Conservation (phyloP, 257 asterid species). For the Rehmannia glutinosa region DNA sequence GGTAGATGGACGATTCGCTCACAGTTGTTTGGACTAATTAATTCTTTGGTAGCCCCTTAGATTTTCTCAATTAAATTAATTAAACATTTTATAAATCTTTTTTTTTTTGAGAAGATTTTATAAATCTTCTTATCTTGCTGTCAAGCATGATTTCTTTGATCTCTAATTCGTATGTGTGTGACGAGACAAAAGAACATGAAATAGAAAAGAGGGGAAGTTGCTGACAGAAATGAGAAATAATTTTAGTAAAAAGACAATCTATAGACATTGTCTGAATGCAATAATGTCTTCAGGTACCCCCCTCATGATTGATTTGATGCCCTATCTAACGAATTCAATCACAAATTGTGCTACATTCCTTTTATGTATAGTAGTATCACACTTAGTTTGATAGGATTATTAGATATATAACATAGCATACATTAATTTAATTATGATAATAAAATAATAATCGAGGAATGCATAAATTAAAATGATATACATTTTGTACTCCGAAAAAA, state of each 20-base stretch:
- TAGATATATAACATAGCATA: no score
- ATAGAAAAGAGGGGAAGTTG: background rate
- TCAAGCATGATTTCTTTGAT: conserved; percentile 8
- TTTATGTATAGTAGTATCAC: no score
- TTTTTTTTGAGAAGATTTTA: no score
- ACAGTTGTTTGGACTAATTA: conserved; percentile 23
- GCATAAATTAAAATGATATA: no score
- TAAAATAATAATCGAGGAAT: no score
- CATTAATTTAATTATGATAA: no score
- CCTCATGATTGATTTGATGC: conserved; percentile 27
- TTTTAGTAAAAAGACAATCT: background rate
- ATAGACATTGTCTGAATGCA: conserved; percentile 28
- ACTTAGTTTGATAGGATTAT: no score
- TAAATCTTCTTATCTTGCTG: no score
- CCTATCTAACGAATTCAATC: conserved; percentile 16
- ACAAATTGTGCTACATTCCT: background rate
- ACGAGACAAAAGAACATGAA: conserved; percentile 21
- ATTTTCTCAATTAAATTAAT: no score
- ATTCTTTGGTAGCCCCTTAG: no score
- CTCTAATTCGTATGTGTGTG: background rate
- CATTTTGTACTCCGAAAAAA: background rate
- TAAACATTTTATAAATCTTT: no score
- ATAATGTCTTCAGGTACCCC: conserved; percentile 19
- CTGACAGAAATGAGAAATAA: conserved; percentile 12
- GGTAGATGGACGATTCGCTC: conserved; percentile 25